Percentiles rank a stretch among this genome's conserved stretches.
Conservation (phyloP, 768 basidiomycete genomes). For the Russula brevipes region DNA sequence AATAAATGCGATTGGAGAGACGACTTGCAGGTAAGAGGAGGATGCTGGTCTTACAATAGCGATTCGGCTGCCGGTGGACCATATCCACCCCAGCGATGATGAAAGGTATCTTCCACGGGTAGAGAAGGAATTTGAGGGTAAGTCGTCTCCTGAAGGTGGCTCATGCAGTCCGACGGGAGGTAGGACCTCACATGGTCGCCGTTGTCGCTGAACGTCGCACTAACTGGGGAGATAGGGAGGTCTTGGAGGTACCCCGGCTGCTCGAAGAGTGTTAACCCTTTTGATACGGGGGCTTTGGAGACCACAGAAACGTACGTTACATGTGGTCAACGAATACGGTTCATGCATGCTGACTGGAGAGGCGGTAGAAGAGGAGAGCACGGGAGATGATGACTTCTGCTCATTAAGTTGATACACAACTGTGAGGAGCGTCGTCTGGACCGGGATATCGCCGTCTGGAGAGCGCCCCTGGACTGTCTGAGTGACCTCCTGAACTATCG, state of each 20-base stretch:
- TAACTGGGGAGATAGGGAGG: constrained; percentile 28
- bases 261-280: constrained; percentile 3
- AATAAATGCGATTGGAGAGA: constrained; percentile 20
- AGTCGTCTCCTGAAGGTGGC: constrained; percentile 12
- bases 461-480: constrained; percentile 21
- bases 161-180: constrained; percentile 10
- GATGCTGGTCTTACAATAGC: constrained; percentile 17
- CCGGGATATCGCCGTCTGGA: constrained; percentile 14
- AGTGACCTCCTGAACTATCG: constrained; percentile 59
- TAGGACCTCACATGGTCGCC: constrained; percentile 20
- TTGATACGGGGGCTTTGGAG: background rate
- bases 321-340: constrained; percentile 17
- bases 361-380: constrained; percentile 19
- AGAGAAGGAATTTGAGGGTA: constrained; percentile 15
- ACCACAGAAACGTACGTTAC: constrained; percentile 17
- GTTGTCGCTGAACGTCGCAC: constrained; percentile 24
- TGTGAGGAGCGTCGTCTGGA: constrained; percentile 26
- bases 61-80: constrained; percentile 4
- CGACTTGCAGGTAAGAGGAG: constrained; percentile 5
- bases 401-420: constrained; percentile 29
- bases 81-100: constrained; percentile 23
- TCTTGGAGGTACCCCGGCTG: constrained; percentile 24
- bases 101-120: constrained; percentile 19
- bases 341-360: constrained; percentile 21
- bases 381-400: constrained; percentile 15